Percentiles rank a stretch among this genome's conserved stretches.
Conservation (phyloP, 1,139 yeast genomes). For the Yamadazyma membranifaciens region DNA sequence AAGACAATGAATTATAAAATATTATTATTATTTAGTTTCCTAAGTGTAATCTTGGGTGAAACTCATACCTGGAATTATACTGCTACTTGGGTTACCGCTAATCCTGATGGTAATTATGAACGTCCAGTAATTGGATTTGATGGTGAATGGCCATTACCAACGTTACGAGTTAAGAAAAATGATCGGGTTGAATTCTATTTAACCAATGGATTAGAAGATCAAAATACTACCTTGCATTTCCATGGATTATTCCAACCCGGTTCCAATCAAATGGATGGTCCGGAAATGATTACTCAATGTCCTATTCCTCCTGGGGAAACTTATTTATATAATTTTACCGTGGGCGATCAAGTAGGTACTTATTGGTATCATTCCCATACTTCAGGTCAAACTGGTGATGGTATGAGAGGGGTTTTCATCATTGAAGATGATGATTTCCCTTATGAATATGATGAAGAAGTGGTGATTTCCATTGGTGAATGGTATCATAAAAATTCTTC, state of each 20-base stretch:
- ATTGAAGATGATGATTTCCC: constrained; percentile 62
- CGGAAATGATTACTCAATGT: constrained; percentile 74
- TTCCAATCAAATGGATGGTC: constrained; percentile 70
- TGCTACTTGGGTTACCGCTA: constrained; percentile 48
- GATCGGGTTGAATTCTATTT: constrained; percentile 60
- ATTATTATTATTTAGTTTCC: constrained; percentile 5
- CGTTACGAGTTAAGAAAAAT: constrained; percentile 59
- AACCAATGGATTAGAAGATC: constrained; percentile 53
- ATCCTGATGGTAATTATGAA: constrained; percentile 60
- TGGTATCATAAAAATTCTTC: constrained; percentile 57
- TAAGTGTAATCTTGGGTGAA: constrained; percentile 24
- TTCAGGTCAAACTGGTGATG: constrained; percentile 75
- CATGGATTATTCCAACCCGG: constrained; percentile 72
- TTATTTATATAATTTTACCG: constrained; percentile 62
- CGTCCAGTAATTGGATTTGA: constrained; percentile 64
- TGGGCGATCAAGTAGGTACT: constrained; percentile 66
- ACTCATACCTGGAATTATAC: constrained; percentile 55
- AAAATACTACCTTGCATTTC: constrained; percentile 67
- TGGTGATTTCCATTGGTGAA: constrained; percentile 55
- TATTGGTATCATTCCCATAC: constrained; percentile 87
- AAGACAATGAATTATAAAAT: not conserved
- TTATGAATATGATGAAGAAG: constrained; percentile 63
- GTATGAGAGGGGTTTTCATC: constrained; percentile 69
- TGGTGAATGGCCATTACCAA: constrained; percentile 73
- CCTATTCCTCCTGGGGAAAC: constrained; percentile 70